These are phyloP conservation scores for Aspergillus piperis DNA, from an alignment of 2,329 filamentous ascomycete species.

Conservation along the genomic window DNA sequence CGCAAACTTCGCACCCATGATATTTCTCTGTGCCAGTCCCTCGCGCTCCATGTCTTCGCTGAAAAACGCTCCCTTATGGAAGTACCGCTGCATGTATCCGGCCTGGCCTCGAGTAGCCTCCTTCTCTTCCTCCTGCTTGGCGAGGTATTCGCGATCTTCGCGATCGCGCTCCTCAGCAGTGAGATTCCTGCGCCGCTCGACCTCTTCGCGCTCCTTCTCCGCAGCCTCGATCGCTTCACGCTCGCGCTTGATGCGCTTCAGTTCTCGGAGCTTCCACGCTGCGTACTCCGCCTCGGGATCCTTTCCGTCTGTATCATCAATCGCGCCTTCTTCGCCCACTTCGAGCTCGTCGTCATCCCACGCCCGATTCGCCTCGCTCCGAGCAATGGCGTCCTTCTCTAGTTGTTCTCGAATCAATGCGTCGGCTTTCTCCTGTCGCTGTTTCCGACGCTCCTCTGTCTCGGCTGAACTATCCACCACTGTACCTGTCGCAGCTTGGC, in stretches of 20 bases:
- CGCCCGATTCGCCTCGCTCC: slow-evolving; percentile 73
- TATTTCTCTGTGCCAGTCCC: slow-evolving; percentile 75
- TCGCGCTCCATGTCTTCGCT: slow-evolving; percentile 75
- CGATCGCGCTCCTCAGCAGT: slow-evolving; percentile 81
- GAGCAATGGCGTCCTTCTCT: slow-evolving; percentile 74
- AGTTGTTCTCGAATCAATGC: slow-evolving; percentile 86
- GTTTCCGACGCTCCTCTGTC: slow-evolving; percentile 42
- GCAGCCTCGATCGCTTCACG: slow-evolving; percentile 79
- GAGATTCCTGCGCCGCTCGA: slow-evolving; percentile 83
- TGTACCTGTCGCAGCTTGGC: slow-evolving; percentile 14
- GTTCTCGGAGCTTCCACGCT: slow-evolving; percentile 90
- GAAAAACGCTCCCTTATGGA: slow-evolving; percentile 96
- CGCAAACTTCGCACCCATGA: slow-evolving; percentile 80
- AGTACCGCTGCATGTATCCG: slow-evolving; percentile 92
- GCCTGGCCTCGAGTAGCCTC: slow-evolving; percentile 77
- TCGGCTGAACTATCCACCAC: slow-evolving; percentile 46
- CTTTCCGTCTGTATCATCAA: slow-evolving; percentile 85
- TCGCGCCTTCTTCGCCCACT: slow-evolving; percentile 68
- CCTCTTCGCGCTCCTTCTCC: slow-evolving; percentile 83
- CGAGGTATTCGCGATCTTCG: slow-evolving; percentile 79
- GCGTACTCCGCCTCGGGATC: slow-evolving; percentile 87
- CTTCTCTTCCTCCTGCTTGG: slow-evolving; percentile 73
- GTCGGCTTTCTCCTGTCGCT: slow-evolving; percentile 71
- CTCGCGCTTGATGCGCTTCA: slow-evolving; percentile 84
- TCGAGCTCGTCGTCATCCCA: slow-evolving; percentile 74